Conservation (phyloP, 371 early-diverging fungal species). For the Rhizomucor pusillus region DNA sequence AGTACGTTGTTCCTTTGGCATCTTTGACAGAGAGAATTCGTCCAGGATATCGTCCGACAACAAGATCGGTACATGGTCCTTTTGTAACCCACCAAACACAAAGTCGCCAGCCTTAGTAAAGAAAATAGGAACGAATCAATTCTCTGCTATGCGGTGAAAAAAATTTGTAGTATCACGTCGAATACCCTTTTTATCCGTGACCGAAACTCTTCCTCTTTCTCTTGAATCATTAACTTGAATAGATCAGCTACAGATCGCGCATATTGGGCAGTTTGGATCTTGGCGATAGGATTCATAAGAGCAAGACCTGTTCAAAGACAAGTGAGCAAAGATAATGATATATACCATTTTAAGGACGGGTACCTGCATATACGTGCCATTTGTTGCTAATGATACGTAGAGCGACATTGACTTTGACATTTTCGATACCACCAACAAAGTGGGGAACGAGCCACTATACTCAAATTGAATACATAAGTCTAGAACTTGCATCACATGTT, state of each 20-base stretch:
- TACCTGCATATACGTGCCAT: constrained; percentile 96
- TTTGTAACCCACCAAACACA: constrained; percentile 78
- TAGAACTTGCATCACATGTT: not conserved
- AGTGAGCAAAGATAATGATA: not conserved
- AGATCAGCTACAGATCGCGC: constrained; percentile 84
- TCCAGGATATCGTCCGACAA: constrained; percentile 82
- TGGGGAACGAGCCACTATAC: constrained; percentile 80
- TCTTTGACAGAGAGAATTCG: constrained; percentile 83
- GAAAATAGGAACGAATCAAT: too few relatives aligned
- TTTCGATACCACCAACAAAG: constrained; percentile 92
- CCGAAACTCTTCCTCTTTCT: constrained; percentile 77
- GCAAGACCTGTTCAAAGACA: constrained; percentile 66
- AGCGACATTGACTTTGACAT: constrained; percentile 91
- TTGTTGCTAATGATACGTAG: constrained; percentile 91
- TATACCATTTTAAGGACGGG: not conserved
- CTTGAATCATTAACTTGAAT: constrained; percentile 93
- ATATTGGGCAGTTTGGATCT: constrained; percentile 84
- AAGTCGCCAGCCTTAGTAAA: constrained; percentile 66
- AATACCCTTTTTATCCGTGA: constrained; percentile 61
- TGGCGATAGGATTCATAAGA: constrained; percentile 90
- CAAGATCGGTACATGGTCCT: constrained; percentile 64
- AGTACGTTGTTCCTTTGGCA: constrained; percentile 70
- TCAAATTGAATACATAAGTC: not conserved
- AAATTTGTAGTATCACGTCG: not conserved
- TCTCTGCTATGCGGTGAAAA: not conserved